Conservation (phyloP, 495 filamentous ascomycete genomes). For the Apiosordaria backusii region DNA sequence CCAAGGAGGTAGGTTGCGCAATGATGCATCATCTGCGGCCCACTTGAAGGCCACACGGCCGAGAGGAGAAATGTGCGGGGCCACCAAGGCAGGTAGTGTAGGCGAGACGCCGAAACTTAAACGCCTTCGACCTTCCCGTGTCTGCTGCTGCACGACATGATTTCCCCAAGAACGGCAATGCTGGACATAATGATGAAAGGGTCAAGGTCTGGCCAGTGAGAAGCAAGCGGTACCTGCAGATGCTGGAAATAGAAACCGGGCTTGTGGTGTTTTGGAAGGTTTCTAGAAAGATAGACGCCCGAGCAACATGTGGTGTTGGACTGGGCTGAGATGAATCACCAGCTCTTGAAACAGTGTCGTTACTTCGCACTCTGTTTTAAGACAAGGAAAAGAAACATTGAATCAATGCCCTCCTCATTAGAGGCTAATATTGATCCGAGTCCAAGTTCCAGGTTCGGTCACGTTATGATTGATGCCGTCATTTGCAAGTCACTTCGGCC, state of each 20-base stretch:
- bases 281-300: not conserved
- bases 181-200: too few relatives aligned
- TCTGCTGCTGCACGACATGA: not conserved
- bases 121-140: not conserved
- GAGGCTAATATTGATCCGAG: too few relatives aligned
- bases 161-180: not conserved
- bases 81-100: not conserved
- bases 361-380: too few relatives aligned
- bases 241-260: not conserved
- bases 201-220: too few relatives aligned
- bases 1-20: slow-evolving; percentile 16
- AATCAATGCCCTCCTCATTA: too few relatives aligned
- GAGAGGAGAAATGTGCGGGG: not conserved
- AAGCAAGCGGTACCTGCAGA: not conserved
- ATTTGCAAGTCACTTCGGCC: not conserved
- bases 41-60: not conserved
- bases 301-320: not conserved
- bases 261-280: not conserved
- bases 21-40: slow-evolving; percentile 8
- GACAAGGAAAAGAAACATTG: too few relatives aligned
- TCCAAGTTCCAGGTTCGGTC: too few relatives aligned
- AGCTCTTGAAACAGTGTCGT: too few relatives aligned
- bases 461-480: too few relatives aligned
- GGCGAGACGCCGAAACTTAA: slow-evolving; percentile 1
- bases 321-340: not conserved